Evolutionary conservation across 1,139 yeast genomes (phyloP), one percentile per base, ranked within the genome.

Genomic region (Candida sanyaensis): DNA sequence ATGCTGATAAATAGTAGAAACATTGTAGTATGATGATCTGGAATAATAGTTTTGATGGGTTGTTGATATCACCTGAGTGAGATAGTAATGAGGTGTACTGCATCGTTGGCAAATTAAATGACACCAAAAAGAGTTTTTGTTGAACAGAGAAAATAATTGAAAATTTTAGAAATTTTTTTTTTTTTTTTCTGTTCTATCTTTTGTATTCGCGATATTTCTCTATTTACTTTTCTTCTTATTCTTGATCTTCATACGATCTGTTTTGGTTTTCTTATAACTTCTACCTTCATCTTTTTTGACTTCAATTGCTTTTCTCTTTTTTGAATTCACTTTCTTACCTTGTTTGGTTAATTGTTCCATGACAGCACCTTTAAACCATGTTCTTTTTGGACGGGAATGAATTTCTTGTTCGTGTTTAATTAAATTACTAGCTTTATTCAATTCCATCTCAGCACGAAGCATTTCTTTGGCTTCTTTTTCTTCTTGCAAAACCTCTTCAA

Each of bases 391-490:
- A 61, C 98, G 80, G 2, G 96, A 74, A 56, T 83, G 81, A 62
- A 93, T 93, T 66, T 93, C 99, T 46, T 81, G 81, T 55, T 82
- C 83, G 61, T 88, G 91, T 61, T 81, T 87, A 58, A 95, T 72
- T 61, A 93, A 62, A 64, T 93, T 93, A 57, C 86, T 86, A 49
- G 96, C 96, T 66, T 88, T 90, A 55, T 80, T 81, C 47, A 93
- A 68, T 63, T 93, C 96, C 86, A 91, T 86, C 71, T 93, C 99
- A 1, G 98, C 98, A 52, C 81, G 82, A 37, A 89, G 68, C 43
- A 93, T 73, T 63, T 90, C 93, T 67, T 92, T 92, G 57, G 89
- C 96, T 55, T 83, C 81, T 65, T 90, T 86, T 64, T 95, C 99
- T 66, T 93, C 98, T 10, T 78, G 84, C 50, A 91, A 69, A 48